Percentiles rank a stretch among this genome's conserved stretches.
These are phyloP conservation scores for Porphyra umbilicalis DNA, from an alignment of 31 red algal species.

Conservation along the genomic window DNA sequence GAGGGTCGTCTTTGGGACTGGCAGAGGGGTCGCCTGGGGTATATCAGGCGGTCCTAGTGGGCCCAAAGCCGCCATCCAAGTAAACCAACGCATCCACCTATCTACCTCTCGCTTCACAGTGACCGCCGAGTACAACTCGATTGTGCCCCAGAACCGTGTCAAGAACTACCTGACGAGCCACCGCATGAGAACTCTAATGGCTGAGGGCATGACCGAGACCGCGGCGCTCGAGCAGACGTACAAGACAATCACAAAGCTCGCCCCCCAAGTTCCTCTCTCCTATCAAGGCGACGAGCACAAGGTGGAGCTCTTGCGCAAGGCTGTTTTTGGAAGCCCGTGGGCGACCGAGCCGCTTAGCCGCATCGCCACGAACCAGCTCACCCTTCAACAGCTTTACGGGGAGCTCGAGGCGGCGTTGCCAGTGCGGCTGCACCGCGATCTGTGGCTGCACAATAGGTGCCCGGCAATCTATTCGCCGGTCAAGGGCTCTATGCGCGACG, in stretches of 20 bases:
- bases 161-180: slow-evolving; percentile 1
- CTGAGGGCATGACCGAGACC: background rate
- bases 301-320: slow-evolving; percentile 13
- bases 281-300: slow-evolving; percentile 11
- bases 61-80: no score
- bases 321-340: background rate
- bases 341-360: slow-evolving; percentile 17
- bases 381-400: slow-evolving; percentile 20
- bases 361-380: slow-evolving; percentile 5
- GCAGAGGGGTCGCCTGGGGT: no score
- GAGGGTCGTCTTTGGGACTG: no score
- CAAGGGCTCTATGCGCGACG: background rate
- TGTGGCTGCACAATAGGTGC: background rate
- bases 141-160: slow-evolving; percentile 5
- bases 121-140: no score
- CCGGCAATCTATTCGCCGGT: background rate
- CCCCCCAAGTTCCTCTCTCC: background rate
- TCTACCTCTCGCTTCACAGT: no score
- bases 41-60: no score
- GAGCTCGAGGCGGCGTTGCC: slow-evolving; percentile 12
- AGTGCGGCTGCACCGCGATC: background rate
- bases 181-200: background rate
- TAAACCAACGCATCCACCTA: no score
- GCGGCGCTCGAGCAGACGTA: slow-evolving; percentile 3
- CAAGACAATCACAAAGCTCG: slow-evolving; percentile 4